Conservation (phyloP, 306 rosid genomes). For the Vigna reflexopilosa region DNA sequence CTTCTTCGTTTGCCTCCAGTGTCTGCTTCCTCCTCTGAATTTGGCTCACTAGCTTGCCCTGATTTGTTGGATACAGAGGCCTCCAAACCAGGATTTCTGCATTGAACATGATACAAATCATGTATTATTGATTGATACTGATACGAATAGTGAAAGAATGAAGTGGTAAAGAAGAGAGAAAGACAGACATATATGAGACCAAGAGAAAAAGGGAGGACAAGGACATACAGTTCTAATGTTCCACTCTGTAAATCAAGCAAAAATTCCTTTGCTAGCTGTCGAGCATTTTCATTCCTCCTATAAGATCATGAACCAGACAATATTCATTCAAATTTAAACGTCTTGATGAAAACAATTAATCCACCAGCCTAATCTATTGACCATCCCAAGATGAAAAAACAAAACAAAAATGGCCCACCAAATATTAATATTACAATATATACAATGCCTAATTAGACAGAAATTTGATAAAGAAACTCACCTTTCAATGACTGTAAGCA, state of each 20-base stretch:
- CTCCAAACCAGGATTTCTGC: constrained; percentile 82
- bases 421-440: constrained; percentile 20
- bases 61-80: constrained; percentile 70
- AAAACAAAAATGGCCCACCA: constrained; percentile 24
- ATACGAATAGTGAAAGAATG: constrained; percentile 15
- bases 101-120: constrained; percentile 38
- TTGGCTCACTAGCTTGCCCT: constrained; percentile 80
- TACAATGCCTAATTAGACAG: constrained; percentile 20
- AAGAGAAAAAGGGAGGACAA: constrained; percentile 20
- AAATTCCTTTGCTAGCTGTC: constrained; percentile 79
- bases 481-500: constrained; percentile 89
- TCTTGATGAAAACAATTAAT: neutral
- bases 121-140: constrained; percentile 22
- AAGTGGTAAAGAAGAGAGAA: constrained; percentile 1
- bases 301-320: constrained; percentile 35
- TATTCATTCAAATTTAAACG: constrained; percentile 29
- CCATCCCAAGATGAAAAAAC: neutral
- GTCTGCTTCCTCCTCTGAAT: constrained; percentile 92
- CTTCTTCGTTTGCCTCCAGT: constrained; percentile 72
- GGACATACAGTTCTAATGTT: constrained; percentile 75
- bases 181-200: neutral
- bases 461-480: constrained; percentile 44
- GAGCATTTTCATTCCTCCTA: constrained; percentile 97
- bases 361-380: neutral
- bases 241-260: constrained; percentile 96